Conservation (phyloP, 345 rosid species). For the Kernera saxatilis region DNA sequence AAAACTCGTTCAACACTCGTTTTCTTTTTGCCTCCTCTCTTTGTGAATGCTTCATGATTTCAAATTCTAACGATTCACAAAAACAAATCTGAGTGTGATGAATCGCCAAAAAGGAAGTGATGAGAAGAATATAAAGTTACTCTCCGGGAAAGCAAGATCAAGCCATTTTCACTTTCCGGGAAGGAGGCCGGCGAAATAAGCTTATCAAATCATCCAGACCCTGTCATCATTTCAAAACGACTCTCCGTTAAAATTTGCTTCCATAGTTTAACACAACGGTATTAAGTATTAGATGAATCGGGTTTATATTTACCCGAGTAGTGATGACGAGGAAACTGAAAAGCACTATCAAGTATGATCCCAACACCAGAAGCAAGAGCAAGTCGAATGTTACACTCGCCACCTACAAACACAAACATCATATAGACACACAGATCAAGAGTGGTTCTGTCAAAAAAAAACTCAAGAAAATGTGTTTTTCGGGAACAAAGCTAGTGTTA, state of each 20-base stretch:
- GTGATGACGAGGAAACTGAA: conserved; percentile 93
- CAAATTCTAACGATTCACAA: conserved; percentile 5
- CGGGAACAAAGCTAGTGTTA: neutral
- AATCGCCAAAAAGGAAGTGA: neutral
- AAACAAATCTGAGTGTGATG: neutral
- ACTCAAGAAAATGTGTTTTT: neutral
- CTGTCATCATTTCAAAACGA: conserved; percentile 35
- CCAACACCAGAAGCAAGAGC: conserved; percentile 82
- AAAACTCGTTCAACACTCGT: conserved; percentile 3
- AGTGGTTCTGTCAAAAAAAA: neutral
- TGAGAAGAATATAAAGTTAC: conserved; percentile 12
- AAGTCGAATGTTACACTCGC: conserved; percentile 98
- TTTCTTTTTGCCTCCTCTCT: neutral
- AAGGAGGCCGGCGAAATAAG: conserved; percentile 84
- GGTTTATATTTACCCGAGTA: conserved; percentile 62
- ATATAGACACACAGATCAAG: neutral
- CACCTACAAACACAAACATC: conserved; percentile 52
- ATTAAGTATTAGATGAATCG: neutral
- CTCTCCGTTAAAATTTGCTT: neutral
- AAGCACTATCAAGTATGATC: conserved; percentile 83
- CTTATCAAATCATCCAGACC: conserved; percentile 95
- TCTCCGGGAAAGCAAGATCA: conserved; percentile 4
- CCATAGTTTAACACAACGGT: neutral
- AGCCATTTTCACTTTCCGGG: conserved; percentile 76
- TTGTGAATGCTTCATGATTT: conserved; percentile 9